phyloP scores from a whole-genome alignment of 257 asterid genomes.

The Asclepias syriaca region DNA sequence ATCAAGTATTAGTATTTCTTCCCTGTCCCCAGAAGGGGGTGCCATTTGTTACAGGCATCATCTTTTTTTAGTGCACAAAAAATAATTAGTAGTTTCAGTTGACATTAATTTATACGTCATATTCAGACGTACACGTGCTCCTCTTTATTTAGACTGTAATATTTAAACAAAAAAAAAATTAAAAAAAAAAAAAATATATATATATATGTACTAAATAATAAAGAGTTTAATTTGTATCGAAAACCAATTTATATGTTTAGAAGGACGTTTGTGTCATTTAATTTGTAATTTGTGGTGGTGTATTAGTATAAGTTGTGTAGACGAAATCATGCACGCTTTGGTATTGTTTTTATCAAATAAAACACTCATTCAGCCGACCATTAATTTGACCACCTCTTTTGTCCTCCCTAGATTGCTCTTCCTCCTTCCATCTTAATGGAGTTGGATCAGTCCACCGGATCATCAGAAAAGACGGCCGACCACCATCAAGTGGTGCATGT shows the following conservation, averaged over 20 bases:
- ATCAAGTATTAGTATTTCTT: background rate
- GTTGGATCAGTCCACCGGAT: conserved; percentile 23
- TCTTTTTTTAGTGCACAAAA: background rate
- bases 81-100: background rate
- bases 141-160: too few relatives aligned
- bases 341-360: conserved; percentile 19
- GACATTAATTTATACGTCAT: background rate
- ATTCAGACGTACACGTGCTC: background rate
- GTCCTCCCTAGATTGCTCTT: background rate
- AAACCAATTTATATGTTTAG: background rate
- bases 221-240: too few relatives aligned
- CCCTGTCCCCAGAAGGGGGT: conserved; percentile 3
- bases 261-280: background rate
- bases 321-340: conserved; percentile 47
- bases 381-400: conserved; percentile 22
- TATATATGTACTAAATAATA: too few relatives aligned
- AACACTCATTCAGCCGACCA: conserved; percentile 31
- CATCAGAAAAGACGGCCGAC: conserved; percentile 15
- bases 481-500: background rate
- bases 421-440: conserved; percentile 21
- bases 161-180: too few relatives aligned
- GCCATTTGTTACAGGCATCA: background rate
- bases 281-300: background rate
- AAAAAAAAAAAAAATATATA: too few relatives aligned
- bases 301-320: conserved; percentile 15